Conservation (phyloP, 73 alveolate species). For the Stentor coeruleus region DNA sequence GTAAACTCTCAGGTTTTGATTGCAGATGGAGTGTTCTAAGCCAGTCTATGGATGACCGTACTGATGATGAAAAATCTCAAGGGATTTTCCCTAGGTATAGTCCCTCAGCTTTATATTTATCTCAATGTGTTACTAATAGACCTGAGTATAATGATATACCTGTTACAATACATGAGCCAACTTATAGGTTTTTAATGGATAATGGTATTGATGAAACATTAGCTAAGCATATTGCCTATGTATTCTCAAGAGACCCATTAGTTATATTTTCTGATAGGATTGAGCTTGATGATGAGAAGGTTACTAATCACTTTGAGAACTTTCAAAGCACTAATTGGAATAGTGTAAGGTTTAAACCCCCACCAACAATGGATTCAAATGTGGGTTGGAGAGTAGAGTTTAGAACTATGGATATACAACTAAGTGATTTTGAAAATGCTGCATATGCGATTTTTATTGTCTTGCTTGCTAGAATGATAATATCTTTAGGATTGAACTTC, state of each 20-base stretch:
- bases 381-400: slow-evolving; percentile 97
- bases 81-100: slow-evolving; percentile 79
- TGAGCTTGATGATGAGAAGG: slow-evolving; percentile 58
- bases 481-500: slow-evolving; percentile 33
- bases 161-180: too few species aligned
- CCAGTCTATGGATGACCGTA: slow-evolving; percentile 89
- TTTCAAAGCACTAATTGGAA: slow-evolving; percentile 92
- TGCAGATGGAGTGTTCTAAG: slow-evolving; percentile 88
- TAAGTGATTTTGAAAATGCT: slow-evolving; percentile 93
- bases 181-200: too few species aligned
- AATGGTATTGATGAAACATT: too few species aligned
- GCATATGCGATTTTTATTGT: slow-evolving; percentile 51
- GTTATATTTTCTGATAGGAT: slow-evolving; percentile 52
- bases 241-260: slow-evolving; percentile 88
- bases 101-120: slow-evolving; percentile 72
- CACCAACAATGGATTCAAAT: slow-evolving; percentile 73
- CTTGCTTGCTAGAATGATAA: slow-evolving; percentile 35
- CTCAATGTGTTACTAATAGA: slow-evolving; percentile 64
- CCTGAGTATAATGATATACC: too few species aligned
- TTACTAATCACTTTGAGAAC: slow-evolving; percentile 89
- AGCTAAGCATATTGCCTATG: slow-evolving; percentile 86
- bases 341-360: slow-evolving; percentile 93
- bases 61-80: slow-evolving; percentile 83
- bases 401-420: slow-evolving; percentile 86
- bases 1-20: slow-evolving; percentile 83